A percentile compares a stretch with the other conserved stretches of the same genome.
Evolutionary conservation across 192 early-diverging fungal genomes (phyloP).

Genomic region (Mortierella antarctica): DNA sequence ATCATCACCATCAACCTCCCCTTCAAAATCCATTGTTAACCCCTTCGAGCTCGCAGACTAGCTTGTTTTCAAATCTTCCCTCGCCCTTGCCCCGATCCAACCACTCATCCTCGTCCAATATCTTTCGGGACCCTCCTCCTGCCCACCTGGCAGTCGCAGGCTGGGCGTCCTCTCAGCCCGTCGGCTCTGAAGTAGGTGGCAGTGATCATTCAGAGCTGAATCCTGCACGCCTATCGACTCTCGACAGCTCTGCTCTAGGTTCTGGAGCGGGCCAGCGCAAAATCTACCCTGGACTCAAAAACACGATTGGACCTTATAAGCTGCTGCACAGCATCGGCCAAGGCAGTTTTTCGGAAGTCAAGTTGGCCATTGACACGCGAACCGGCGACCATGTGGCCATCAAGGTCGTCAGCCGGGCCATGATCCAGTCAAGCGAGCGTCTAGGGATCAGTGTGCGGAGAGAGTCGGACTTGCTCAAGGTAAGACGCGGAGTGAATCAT

Average conservation of each 20-base stretch:
- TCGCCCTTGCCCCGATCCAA: slow-evolving; percentile 29
- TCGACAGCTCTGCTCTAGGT: background rate
- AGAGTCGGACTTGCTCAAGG: slow-evolving; percentile 57
- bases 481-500: slow-evolving; percentile 14
- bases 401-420: slow-evolving; percentile 63
- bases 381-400: slow-evolving; percentile 63
- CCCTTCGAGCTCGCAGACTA: slow-evolving; percentile 45
- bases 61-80: slow-evolving; percentile 40
- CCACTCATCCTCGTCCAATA: slow-evolving; percentile 2
- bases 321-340: slow-evolving; percentile 59
- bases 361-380: slow-evolving; percentile 63
- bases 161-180: slow-evolving; percentile 26
- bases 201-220: too few species aligned
- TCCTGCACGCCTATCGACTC: too few species aligned
- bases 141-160: background rate
- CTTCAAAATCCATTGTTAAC: slow-evolving; percentile 31
- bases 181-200: background rate
- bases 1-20: background rate
- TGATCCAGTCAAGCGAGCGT: slow-evolving; percentile 55
- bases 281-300: slow-evolving; percentile 51
- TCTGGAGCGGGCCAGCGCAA: slow-evolving; percentile 15
- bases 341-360: slow-evolving; percentile 70
- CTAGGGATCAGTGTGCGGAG: slow-evolving; percentile 50
- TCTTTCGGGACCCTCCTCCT: slow-evolving; percentile 28
- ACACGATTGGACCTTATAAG: slow-evolving; percentile 44